phyloP scores from a whole-genome alignment of 1,284 basidiomycete genomes.

The Cryptococcus hybrid region DNA sequence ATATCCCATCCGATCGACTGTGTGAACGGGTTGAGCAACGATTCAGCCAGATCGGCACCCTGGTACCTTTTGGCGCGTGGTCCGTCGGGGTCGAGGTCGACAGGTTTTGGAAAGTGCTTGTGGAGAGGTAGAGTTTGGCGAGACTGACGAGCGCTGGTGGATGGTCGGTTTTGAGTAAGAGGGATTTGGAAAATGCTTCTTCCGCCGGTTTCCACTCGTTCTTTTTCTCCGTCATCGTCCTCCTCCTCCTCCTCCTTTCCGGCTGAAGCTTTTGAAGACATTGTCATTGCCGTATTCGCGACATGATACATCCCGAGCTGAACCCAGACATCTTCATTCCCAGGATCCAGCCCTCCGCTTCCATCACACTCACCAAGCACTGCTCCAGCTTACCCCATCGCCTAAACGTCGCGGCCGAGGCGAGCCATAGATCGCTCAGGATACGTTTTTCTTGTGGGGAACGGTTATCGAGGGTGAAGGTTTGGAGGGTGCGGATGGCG shows the following conservation, averaged over 20 bases:
- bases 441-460: constrained; percentile 63
- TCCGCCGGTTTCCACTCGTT: constrained; percentile 3
- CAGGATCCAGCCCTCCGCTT: constrained; percentile 87
- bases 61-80: constrained; percentile 31
- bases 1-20: constrained; percentile 71
- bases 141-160: constrained; percentile 73
- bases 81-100: background rate
- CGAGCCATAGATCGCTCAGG: constrained; percentile 86
- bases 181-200: constrained; percentile 73
- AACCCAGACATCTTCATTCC: constrained; percentile 88
- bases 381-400: constrained; percentile 85
- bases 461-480: constrained; percentile 2
- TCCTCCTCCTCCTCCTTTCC: background rate
- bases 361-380: constrained; percentile 84
- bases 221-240: background rate
- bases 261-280: background rate
- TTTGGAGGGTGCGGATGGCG: constrained; percentile 1
- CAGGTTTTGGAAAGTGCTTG: background rate
- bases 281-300: constrained; percentile 47
- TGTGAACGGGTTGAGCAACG: constrained; percentile 56
- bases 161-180: constrained; percentile 74
- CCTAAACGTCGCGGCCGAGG: constrained; percentile 91
- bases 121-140: constrained; percentile 64
- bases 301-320: constrained; percentile 80
- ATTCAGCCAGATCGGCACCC: constrained; percentile 63